Evolutionary conservation across 768 basidiomycete species (phyloP), one percentile per base, ranked within the genome.

Genomic region (Tricholoma flavovirens): DNA sequence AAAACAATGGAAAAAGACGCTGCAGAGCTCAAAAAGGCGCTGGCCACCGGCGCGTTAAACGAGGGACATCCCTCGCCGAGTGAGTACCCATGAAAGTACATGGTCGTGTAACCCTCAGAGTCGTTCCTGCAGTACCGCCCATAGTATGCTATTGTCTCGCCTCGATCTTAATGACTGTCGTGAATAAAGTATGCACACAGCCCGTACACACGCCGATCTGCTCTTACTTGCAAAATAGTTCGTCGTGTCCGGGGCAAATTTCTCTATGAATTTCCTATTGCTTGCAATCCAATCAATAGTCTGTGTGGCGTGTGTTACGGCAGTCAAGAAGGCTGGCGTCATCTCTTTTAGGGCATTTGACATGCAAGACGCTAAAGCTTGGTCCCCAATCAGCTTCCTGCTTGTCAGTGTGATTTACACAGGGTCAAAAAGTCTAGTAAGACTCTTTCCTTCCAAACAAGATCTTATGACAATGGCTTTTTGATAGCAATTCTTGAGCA

Each of bases 391-490:
- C 65, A 95, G 93, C 62, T 86, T 87, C 62, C 74, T 95, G 60
- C 84, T 98, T 43, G 97, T 98, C 49, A 80, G 79, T 52, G 96
- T 98, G 49, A 98, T 99, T 66, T 99, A 99, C 70, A 98, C 97
- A 0, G 97, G 97, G 3, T 94, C 92, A 21, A 99, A 99, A 73
- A 93, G 91, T 68, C 76, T 99, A 69, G 96, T 95, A 61, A 72
- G 94, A 78, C 15, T 11, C 54, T 55, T 40, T 21, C 40, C 33
- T 53, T 5, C 26, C 30, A 29, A 29, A 11, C 11, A 2, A 12
- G 54, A 22, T 45, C 26, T 24, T 55, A 52, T 53, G 14, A 19
- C 24, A 50, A 46, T 38, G 24, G 40, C 19, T 51, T 22, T n/a
- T 19, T 9, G 45, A 5, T 70, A 98, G 94, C 97, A 98, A 95